These are phyloP conservation scores for Cornus kousa DNA, from an alignment of 148 eudicot species.

Conservation along the genomic window DNA sequence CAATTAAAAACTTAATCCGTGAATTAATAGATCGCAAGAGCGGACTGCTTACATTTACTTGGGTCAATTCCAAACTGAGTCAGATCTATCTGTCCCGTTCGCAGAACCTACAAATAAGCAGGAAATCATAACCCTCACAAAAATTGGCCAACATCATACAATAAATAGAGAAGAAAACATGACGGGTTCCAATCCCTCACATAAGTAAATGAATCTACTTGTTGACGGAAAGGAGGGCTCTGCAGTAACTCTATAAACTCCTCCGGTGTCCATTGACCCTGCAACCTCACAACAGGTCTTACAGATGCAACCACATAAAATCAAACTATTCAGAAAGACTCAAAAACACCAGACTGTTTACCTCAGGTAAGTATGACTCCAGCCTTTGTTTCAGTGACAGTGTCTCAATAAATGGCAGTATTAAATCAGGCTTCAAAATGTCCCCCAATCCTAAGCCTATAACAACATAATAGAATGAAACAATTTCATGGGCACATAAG, in stretches of 20 bases:
- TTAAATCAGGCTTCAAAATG: constrained; percentile 82
- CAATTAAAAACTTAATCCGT: background rate
- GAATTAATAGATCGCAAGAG: background rate
- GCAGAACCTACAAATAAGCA: constrained; percentile 62
- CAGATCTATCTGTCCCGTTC: constrained; percentile 91
- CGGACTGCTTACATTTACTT: constrained; percentile 72
- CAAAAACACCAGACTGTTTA: constrained; percentile 15
- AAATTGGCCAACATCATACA: background rate
- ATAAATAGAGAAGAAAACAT: background rate
- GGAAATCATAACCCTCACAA: constrained; percentile 4
- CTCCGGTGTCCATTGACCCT: constrained; percentile 73
- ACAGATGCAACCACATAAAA: constrained; percentile 8
- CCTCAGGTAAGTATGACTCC: constrained; percentile 89
- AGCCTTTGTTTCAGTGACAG: constrained; percentile 66
- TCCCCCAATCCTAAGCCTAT: constrained; percentile 93
- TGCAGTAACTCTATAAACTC: constrained; percentile 83
- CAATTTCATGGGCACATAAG: background rate
- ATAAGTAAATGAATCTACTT: constrained; percentile 95
- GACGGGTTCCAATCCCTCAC: constrained; percentile 40
- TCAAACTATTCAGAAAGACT: background rate
- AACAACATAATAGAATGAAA: constrained; percentile 6
- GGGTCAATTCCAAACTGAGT: constrained; percentile 97
- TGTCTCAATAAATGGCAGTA: constrained; percentile 67
- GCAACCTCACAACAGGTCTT: constrained; percentile 19
- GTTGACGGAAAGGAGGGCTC: constrained; percentile 97